Evolutionary conservation across 2,329 filamentous ascomycete species (phyloP).

Genomic region (Saccharata proteae): DNA sequence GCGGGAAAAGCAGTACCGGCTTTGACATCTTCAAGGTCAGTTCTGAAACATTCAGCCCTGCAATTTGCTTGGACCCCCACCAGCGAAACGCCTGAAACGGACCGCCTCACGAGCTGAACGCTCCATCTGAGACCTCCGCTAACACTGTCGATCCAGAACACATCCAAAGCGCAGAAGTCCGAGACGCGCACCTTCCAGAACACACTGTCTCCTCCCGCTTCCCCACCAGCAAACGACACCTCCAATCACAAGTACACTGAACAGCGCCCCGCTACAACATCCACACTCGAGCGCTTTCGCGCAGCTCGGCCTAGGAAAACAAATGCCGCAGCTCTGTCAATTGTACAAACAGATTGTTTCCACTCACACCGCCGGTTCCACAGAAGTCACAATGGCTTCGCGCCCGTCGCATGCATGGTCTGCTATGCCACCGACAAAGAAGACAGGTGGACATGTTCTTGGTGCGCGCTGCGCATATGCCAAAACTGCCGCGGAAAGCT

Average conservation of each 20-base stretch:
- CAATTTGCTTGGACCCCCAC: neutral
- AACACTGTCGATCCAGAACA: too few species aligned
- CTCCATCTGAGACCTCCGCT: too few species aligned
- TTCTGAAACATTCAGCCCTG: conserved; percentile 6
- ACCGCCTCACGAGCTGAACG: neutral
- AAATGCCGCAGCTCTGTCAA: too few species aligned
- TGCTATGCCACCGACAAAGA: conserved; percentile 17
- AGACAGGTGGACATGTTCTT: conserved; percentile 22
- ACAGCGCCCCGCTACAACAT: too few species aligned
- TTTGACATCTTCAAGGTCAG: conserved; percentile 25
- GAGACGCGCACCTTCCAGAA: neutral
- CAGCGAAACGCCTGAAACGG: neutral
- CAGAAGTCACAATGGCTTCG: conserved; percentile 20
- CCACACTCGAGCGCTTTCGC: too few species aligned
- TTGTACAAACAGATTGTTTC: conserved; percentile 21
- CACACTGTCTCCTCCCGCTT: neutral
- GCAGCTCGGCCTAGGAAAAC: too few species aligned
- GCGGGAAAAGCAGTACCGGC: conserved; percentile 25
- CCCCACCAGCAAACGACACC: neutral
- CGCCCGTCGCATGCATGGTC: conserved; percentile 24
- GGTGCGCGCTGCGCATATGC: conserved; percentile 26
- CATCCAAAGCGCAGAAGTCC: too few species aligned
- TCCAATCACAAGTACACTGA: conserved; percentile 1
- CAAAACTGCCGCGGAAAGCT: conserved; percentile 17
- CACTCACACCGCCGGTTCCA: conserved; percentile 17